Evolutionary conservation across 2,329 filamentous ascomycete species (phyloP).

Genomic region (Esteya vermicola): DNA sequence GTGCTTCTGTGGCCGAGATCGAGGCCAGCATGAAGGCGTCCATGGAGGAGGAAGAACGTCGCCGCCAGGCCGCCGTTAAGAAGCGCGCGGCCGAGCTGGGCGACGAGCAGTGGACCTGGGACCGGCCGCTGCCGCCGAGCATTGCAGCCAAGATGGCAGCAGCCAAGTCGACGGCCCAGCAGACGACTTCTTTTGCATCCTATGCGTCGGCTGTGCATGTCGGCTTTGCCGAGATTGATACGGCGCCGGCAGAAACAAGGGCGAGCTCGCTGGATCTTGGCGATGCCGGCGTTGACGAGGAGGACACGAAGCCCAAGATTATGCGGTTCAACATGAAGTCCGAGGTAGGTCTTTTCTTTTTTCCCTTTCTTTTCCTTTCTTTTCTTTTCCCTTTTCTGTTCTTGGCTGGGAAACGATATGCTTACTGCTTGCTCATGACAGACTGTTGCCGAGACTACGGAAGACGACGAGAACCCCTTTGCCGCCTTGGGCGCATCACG

Average conservation of each 20-base stretch:
- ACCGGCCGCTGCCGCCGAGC: slow-evolving; percentile 24
- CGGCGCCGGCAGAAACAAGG: not conserved
- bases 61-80: slow-evolving; percentile 45
- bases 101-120: slow-evolving; percentile 65
- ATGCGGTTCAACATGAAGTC: slow-evolving; percentile 19
- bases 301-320: slow-evolving; percentile 8
- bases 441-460: slow-evolving; percentile 17
- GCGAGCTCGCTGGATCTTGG: slow-evolving; percentile 9
- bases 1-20: slow-evolving; percentile 30
- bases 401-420: not conserved
- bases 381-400: not conserved
- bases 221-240: slow-evolving; percentile 35
- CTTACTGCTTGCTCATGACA: not conserved
- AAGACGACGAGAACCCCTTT: slow-evolving; percentile 3
- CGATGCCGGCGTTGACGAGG: not conserved
- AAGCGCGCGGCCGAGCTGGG: slow-evolving; percentile 46
- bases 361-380: not conserved
- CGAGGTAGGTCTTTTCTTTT: slow-evolving; percentile 13
- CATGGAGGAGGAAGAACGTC: slow-evolving; percentile 51
- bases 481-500: not conserved
- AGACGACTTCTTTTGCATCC: not conserved
- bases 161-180: slow-evolving; percentile 16
- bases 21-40: slow-evolving; percentile 50
- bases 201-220: slow-evolving; percentile 43
- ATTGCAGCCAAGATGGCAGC: slow-evolving; percentile 14